A percentile compares a stretch with the other conserved stretches of the same genome.
Conservation (phyloP, 2,329 filamentous ascomycete genomes). For the Plectosphaerella sp. region DNA sequence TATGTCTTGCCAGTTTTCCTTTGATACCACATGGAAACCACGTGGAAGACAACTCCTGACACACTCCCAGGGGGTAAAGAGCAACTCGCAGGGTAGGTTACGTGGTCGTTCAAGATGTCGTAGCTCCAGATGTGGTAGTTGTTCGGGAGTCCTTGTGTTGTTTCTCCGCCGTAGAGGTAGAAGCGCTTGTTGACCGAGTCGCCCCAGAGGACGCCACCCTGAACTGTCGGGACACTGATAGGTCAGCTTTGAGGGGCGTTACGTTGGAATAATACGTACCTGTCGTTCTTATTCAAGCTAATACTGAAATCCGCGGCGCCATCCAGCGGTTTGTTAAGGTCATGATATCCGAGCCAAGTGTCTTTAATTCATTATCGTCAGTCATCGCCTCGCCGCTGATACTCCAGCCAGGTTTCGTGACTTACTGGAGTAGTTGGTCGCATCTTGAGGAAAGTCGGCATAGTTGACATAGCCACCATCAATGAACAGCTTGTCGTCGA, state of each 20-base stretch:
- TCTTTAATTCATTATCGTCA: neutral
- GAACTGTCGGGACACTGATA: neutral
- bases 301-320: neutral
- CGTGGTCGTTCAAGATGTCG: neutral
- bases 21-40: no score
- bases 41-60: no score
- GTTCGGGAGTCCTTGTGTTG: neutral
- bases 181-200: neutral
- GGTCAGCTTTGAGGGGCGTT: neutral
- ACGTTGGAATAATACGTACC: neutral
- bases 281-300: neutral
- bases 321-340: neutral
- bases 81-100: no score
- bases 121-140: neutral
- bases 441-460: neutral
- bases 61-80: no score
- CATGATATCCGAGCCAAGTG: neutral
- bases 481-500: neutral
- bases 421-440: neutral
- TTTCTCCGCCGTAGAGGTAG: neutral
- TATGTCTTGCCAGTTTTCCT: no score
- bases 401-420: neutral
- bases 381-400: neutral
- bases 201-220: neutral
- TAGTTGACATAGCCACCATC: neutral